Percentiles rank a stretch among this genome's conserved stretches.
These are phyloP conservation scores for Aspergillus clavatus DNA, from an alignment of 2,329 filamentous ascomycete species.

Conservation along the genomic window DNA sequence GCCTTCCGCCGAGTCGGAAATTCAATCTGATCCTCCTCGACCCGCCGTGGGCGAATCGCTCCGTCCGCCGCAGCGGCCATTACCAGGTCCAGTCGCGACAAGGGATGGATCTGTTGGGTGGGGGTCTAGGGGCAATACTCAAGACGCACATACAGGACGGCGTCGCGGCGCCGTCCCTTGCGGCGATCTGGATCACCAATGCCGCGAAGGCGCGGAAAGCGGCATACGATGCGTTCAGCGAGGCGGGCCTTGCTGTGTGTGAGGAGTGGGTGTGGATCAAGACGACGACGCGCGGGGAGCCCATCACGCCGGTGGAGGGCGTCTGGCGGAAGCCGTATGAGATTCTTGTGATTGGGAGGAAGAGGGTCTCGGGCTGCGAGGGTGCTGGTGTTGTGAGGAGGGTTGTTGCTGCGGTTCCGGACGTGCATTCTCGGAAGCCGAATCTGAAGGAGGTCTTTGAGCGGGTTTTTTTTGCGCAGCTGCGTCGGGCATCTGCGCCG, in stretches of 20 bases:
- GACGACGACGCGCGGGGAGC: constrained; percentile 49
- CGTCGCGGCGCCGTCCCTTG: constrained; percentile 32
- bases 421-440: constrained; percentile 62
- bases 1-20: constrained; percentile 25
- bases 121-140: constrained; percentile 43
- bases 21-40: constrained; percentile 60
- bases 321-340: constrained; percentile 60
- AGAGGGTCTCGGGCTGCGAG: constrained; percentile 13
- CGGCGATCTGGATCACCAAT: constrained; percentile 61
- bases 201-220: constrained; percentile 46
- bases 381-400: constrained; percentile 34
- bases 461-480: constrained; percentile 35
- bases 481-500: too few species aligned
- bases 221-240: constrained; percentile 41
- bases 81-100: constrained; percentile 38
- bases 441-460: constrained; percentile 55
- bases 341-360: constrained; percentile 47
- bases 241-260: constrained; percentile 45
- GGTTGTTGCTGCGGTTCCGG: constrained; percentile 56
- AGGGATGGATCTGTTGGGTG: constrained; percentile 25
- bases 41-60: constrained; percentile 61
- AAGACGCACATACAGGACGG: constrained; percentile 37
- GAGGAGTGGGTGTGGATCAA: constrained; percentile 66
- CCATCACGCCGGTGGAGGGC: constrained; percentile 49
- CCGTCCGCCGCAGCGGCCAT: constrained; percentile 49